phyloP scores from a whole-genome alignment of 1,284 basidiomycete genomes.

The Ustilago lituana region DNA sequence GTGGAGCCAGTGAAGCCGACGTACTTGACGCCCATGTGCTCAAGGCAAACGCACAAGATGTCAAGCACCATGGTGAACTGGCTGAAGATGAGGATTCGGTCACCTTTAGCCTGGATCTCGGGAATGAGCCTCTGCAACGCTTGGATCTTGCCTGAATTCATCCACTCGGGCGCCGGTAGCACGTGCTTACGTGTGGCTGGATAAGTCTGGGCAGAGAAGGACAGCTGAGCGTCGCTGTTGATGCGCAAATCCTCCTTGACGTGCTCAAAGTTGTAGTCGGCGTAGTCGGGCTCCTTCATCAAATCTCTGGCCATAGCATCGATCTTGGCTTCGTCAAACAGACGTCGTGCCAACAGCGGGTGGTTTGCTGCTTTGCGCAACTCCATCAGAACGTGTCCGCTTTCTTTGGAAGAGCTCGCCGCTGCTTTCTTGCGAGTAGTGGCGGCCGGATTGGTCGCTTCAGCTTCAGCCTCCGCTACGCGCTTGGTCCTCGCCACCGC shows the following conservation, averaged over 20 bases:
- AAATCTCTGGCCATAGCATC: constrained; percentile 81
- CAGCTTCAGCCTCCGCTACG: constrained; percentile 75
- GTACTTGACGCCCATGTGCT: constrained; percentile 79
- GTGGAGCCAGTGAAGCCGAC: constrained; percentile 93
- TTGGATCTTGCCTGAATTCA: constrained; percentile 88
- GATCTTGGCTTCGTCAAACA: constrained; percentile 82
- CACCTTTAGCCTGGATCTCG: constrained; percentile 76
- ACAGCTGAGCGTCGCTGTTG: constrained; percentile 66
- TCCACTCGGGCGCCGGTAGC: constrained; percentile 79
- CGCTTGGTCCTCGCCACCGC: constrained; percentile 78
- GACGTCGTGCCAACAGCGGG: constrained; percentile 89
- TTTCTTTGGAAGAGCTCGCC: constrained; percentile 30
- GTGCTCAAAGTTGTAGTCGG: constrained; percentile 60
- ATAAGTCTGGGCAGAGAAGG: constrained; percentile 43
- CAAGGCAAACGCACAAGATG: constrained; percentile 87
- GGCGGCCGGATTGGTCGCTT: constrained; percentile 2
- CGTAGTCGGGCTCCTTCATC: constrained; percentile 82
- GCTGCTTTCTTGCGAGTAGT: constrained; percentile 20
- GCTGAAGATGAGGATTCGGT: constrained; percentile 91
- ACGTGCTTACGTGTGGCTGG: constrained; percentile 74
- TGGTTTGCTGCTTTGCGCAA: constrained; percentile 94
- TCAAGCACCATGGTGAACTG: constrained; percentile 71
- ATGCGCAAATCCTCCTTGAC: constrained; percentile 65
- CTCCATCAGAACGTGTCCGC: constrained; percentile 88
- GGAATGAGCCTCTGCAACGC: constrained; percentile 79